Evolutionary conservation across 2,329 filamentous ascomycete genomes (phyloP), one percentile per base, ranked within the genome.

Genomic region (Calonectria ilicicola): DNA sequence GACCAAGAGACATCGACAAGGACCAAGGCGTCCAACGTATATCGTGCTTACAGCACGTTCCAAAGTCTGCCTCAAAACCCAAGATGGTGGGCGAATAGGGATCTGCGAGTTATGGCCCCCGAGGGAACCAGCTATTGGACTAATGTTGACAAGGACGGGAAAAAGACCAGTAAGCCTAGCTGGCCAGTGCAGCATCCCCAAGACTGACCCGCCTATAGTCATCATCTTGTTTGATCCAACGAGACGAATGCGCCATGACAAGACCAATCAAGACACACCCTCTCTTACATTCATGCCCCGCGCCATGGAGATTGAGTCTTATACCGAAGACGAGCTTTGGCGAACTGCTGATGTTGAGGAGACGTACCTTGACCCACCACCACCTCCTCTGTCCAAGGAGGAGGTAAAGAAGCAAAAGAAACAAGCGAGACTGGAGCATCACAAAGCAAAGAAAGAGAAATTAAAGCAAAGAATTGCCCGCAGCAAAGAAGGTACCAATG

Each of bases 281-380:
- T 79, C 80, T 5, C 68, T 81, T 2, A 81, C 79, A 4, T 81
- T 80, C 26, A 80, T 81, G 79, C 80, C 80, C 6, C 69, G 80
- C 26, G 77, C 78, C 0, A 73, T 80, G 75, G 80, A 81, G 42
- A 69, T 81, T 14, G 79, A 81, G 60, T 78, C 78, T 1, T 81
- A 77, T n/a, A 74, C 79, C 1, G 76, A 80, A 0, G 80, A 81
- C 2, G 79, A 80, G 21, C 71, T 78, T 12, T 80, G 78, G 79
- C 75, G 77, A 51, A 76, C 67, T 3, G 75, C 80, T 3, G 78
- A 75, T 5, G 65, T 78, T 2, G 76, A 76, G 12, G 80, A 81
- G 69, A 77, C 76, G 0, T 81, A 78, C 27, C 74, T 81, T 3
- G 78, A 81, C 29, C 79, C 79, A 1, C 79, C 78, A 0, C 74